Base-by-base conservation (phyloP, 179 eudicot species). In the Heliamphora pulchella region DNA sequence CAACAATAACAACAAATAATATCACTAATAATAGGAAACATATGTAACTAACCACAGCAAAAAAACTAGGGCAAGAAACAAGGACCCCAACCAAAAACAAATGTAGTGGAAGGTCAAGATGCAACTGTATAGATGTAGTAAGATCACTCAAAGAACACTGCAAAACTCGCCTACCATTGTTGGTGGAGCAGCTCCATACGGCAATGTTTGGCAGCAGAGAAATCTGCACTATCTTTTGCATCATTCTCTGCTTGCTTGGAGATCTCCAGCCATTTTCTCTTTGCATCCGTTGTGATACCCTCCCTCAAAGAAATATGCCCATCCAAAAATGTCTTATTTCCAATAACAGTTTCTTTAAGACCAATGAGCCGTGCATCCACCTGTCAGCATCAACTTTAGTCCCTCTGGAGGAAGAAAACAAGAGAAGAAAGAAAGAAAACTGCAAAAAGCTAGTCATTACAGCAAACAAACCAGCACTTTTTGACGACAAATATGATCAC, bases 151-250 rank as follows among this genome's bases (percentile, higher is more conserved):
- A 64, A 62, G 31, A 67, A 54, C 46, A 43, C 7, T 5, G 50
- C 50, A 80, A 20, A 17, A 22, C 43, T 1, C n/a, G 20, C 54
- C 68, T 81, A 96, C 99, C 97, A 80, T 83, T 91, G 86, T 79
- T 91, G 99, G 68, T 90, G 84, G 59, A 96, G 92, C 81, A 89
- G 79, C 87, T 96, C 99, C 91, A 96, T 88, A 55, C 97, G 92
- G 67, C 98, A 96, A 84, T 96, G 98, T 81, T 94, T 94, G 71
- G 98, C 99, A 65, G 99, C 99, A 78, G 98, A 90, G 80, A 88
- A 94, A 84, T 86, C 91, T 22, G 91, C 93, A 87, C 77, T 82
- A 57, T 94, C 97, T 72, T 85, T 91, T 17, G 89, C 87, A 82
- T 81, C 86, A 80, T 79, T 84, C 76, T 89, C 96, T 71, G 96